Conservation (phyloP, 2,329 filamentous ascomycete species). For the Fonsecaea pugnacius region DNA sequence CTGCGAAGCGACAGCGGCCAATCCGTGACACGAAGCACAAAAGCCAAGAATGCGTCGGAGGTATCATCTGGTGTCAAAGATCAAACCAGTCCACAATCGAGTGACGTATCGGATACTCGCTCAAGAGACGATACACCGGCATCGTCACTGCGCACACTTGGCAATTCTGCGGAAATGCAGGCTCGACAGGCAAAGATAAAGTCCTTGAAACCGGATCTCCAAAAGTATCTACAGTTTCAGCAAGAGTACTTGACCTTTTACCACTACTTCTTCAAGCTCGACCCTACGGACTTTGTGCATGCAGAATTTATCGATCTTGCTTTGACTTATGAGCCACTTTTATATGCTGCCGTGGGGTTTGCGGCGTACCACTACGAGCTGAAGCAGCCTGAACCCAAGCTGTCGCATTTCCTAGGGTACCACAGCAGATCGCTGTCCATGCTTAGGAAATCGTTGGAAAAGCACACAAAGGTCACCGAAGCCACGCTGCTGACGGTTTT, state of each 20-base stretch:
- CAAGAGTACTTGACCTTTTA: conserved; percentile 75
- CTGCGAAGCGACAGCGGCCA: conserved; percentile 33
- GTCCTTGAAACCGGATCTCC: conserved; percentile 69
- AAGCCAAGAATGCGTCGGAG: conserved; percentile 37
- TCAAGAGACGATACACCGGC: conserved; percentile 43
- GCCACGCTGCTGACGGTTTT: conserved; percentile 83
- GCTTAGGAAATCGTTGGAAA: conserved; percentile 72
- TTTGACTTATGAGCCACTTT: conserved; percentile 74
- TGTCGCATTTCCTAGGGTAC: conserved; percentile 82
- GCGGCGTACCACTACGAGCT: conserved; percentile 84
- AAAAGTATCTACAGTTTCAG: conserved; percentile 79
- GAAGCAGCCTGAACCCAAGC: conserved; percentile 69
- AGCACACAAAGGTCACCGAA: conserved; percentile 70
- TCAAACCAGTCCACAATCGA: conserved; percentile 53
- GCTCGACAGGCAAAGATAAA: conserved; percentile 35
- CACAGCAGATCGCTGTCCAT: conserved; percentile 86
- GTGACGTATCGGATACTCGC: conserved; percentile 49
- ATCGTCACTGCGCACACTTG: conserved; percentile 34
- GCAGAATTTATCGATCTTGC: conserved; percentile 73
- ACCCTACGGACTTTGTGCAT: conserved; percentile 74
- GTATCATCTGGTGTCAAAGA: conserved; percentile 39
- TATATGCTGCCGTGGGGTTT: conserved; percentile 87
- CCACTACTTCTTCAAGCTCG: conserved; percentile 78
- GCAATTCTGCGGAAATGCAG: conserved; percentile 32
- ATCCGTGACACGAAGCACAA: conserved; percentile 39